phyloP scores from a whole-genome alignment of 768 basidiomycete genomes.

The Baorangia bicolor region DNA sequence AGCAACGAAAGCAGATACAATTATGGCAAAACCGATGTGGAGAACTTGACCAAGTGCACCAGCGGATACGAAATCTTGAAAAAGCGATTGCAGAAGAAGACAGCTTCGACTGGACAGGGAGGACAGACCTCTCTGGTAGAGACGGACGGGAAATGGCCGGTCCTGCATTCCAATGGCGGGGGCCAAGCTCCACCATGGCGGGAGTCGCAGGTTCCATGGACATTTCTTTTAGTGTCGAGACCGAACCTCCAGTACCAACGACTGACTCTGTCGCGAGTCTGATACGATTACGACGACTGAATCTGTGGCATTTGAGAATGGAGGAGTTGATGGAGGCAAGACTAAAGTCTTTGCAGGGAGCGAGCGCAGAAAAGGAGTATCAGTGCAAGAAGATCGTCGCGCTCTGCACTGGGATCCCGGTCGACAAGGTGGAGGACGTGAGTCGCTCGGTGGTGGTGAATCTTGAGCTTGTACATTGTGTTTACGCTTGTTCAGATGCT shows the following conservation, averaged over 20 bases:
- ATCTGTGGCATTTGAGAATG: conserved; percentile 80
- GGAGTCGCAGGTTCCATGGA: conserved; percentile 66
- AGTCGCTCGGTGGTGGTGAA: conserved; percentile 35
- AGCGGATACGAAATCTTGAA: conserved; percentile 82
- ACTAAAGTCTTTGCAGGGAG: conserved; percentile 68
- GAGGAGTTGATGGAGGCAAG: conserved; percentile 71
- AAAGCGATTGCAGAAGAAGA: conserved; percentile 78
- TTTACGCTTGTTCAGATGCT: conserved; percentile 59
- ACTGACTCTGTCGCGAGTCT: conserved; percentile 58
- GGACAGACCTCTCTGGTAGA: conserved; percentile 46
- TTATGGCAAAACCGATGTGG: conserved; percentile 68
- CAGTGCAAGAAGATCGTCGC: conserved; percentile 92
- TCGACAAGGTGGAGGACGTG: conserved; percentile 89
- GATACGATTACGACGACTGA: conserved; percentile 71
- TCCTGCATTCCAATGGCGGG: conserved; percentile 71
- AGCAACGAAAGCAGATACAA: conserved; percentile 84
- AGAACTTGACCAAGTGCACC: conserved; percentile 78
- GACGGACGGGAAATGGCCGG: conserved; percentile 36
- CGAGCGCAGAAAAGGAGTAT: conserved; percentile 84
- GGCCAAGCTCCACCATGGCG: conserved; percentile 62
- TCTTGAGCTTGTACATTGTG: conserved; percentile 15
- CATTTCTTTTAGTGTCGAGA: conserved; percentile 59
- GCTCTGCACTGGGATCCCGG: conserved; percentile 80
- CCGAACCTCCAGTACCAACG: conserved; percentile 69
- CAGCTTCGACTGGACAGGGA: conserved; percentile 86